phyloP scores from a whole-genome alignment of 2,329 filamentous ascomycete genomes.

The Phialemoniopsis sp. region DNA sequence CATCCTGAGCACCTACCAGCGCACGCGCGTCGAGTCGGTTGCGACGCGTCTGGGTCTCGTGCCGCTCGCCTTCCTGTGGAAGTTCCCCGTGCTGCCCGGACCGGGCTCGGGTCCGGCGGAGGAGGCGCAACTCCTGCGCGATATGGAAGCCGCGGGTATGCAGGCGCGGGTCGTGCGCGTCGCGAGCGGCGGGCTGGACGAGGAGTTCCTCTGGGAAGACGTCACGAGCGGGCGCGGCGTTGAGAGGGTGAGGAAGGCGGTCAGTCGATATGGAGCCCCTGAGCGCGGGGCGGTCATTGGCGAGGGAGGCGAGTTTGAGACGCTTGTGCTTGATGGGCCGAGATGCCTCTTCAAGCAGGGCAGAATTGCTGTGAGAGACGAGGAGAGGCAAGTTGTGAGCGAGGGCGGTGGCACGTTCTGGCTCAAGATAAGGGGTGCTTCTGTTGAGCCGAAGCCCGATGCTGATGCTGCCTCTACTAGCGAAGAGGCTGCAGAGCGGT shows the following conservation, averaged over 20 bases:
- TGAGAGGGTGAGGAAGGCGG: slow-evolving; percentile 42
- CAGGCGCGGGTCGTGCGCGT: slow-evolving; percentile 95
- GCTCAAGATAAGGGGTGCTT: slow-evolving; percentile 58
- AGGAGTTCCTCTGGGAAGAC: slow-evolving; percentile 74
- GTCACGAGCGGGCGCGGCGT: slow-evolving; percentile 57
- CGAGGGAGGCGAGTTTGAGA: slow-evolving; percentile 96
- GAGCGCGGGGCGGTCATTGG: slow-evolving; percentile 55
- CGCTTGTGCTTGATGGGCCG: slow-evolving; percentile 80
- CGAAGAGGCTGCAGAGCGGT: slow-evolving; percentile 4
- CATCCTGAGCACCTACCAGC: slow-evolving; percentile 92
- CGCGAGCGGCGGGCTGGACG: slow-evolving; percentile 83
- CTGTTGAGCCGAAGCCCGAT: slow-evolving; percentile 38
- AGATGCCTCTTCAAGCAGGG: slow-evolving; percentile 61
- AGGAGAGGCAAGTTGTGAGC: slow-evolving; percentile 45
- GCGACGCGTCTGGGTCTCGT: slow-evolving; percentile 77
- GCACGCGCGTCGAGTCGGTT: slow-evolving; percentile 91
- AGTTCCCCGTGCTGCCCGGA: slow-evolving; percentile 70
- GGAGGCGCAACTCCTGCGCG: slow-evolving; percentile 62
- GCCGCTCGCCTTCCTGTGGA: slow-evolving; percentile 87
- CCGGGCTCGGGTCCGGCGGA: slow-evolving; percentile 23
- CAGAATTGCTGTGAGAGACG: slow-evolving; percentile 58
- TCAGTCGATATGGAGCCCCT: slow-evolving; percentile 63
- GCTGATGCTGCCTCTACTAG: slow-evolving; percentile 3
- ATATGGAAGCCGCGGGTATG: slow-evolving; percentile 75
- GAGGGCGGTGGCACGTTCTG: slow-evolving; percentile 78